Evolutionary conservation across 2,329 filamentous ascomycete genomes (phyloP).

Genomic region (Penicillium brasilianum): DNA sequence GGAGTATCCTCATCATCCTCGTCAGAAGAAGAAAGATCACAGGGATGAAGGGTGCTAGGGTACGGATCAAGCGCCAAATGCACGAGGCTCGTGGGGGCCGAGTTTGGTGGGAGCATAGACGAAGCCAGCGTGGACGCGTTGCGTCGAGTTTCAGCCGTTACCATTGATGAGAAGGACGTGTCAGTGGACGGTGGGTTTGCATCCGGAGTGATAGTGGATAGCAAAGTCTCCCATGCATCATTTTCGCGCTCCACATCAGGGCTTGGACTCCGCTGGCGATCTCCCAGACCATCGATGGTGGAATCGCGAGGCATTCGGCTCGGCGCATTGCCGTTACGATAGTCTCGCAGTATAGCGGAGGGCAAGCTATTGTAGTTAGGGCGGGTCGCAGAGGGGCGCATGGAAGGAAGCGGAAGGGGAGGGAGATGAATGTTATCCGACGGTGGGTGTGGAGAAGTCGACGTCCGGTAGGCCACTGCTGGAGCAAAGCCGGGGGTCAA

Average conservation of each 20-base stretch:
- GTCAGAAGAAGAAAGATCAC: constrained; percentile 42
- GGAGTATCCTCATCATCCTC: constrained; percentile 38
- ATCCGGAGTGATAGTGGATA: constrained; percentile 80
- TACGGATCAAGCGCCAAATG: constrained; percentile 42
- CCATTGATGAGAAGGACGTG: constrained; percentile 76
- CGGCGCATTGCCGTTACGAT: constrained; percentile 37
- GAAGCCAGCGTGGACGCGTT: constrained; percentile 37
- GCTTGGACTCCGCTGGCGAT: constrained; percentile 82
- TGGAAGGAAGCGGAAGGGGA: constrained; percentile 28
- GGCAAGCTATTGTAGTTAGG: constrained; percentile 33
- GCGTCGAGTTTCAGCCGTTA: constrained; percentile 34
- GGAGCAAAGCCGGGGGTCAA: constrained; percentile 53
- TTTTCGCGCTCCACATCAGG: constrained; percentile 59
- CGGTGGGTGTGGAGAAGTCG: constrained; percentile 29
- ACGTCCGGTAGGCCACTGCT: constrained; percentile 41
- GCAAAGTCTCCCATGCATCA: constrained; percentile 77
- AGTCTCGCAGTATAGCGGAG: constrained; percentile 41
- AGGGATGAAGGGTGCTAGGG: constrained; percentile 43
- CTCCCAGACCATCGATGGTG: constrained; percentile 74
- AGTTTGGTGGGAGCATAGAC: constrained; percentile 18
- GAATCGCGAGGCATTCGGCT: constrained; percentile 29
- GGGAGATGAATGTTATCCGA: constrained; percentile 31
- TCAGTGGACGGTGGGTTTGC: constrained; percentile 77
- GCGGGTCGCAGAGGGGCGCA: constrained; percentile 30
- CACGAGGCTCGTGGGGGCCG: constrained; percentile 27